These are phyloP conservation scores for Russula olivacea DNA, from an alignment of 768 basidiomycete genomes.

Conservation along the genomic window DNA sequence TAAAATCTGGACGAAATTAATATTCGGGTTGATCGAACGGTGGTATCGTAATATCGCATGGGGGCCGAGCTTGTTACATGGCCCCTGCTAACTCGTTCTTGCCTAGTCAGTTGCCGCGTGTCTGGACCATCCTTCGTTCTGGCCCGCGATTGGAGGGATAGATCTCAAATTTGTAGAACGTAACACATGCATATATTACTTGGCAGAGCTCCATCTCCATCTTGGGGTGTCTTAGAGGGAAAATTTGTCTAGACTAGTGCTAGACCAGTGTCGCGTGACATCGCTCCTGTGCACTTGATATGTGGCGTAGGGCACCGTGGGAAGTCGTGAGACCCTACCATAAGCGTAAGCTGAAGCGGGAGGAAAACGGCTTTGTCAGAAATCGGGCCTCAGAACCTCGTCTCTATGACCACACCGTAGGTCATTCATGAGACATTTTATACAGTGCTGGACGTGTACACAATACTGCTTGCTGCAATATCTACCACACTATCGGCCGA, in stretches of 20 bases:
- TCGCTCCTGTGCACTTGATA: background rate
- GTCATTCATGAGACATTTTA: background rate
- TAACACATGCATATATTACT: background rate
- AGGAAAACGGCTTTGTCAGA: background rate
- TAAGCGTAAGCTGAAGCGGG: too few species aligned
- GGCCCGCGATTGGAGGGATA: background rate
- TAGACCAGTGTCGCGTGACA: background rate
- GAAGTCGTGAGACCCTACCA: background rate
- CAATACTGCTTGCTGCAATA: background rate
- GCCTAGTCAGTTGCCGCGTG: background rate
- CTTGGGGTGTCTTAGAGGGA: background rate
- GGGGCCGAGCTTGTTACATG: too few species aligned
- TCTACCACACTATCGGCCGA: background rate
- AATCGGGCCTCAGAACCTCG: background rate
- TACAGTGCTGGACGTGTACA: background rate
- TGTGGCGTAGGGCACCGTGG: background rate
- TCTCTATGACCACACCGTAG: background rate
- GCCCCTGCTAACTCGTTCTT: background rate
- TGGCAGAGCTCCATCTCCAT: background rate
- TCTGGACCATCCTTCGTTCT: background rate
- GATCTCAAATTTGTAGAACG: background rate
- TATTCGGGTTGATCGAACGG: too few species aligned
- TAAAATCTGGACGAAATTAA: too few species aligned
- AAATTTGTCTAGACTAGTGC: background rate
- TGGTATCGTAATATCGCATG: too few species aligned